Percentiles rank a stretch among this genome's conserved stretches.
These are phyloP conservation scores for Blastomyces silverae DNA, from an alignment of 2,329 filamentous ascomycete genomes.

Conservation along the genomic window DNA sequence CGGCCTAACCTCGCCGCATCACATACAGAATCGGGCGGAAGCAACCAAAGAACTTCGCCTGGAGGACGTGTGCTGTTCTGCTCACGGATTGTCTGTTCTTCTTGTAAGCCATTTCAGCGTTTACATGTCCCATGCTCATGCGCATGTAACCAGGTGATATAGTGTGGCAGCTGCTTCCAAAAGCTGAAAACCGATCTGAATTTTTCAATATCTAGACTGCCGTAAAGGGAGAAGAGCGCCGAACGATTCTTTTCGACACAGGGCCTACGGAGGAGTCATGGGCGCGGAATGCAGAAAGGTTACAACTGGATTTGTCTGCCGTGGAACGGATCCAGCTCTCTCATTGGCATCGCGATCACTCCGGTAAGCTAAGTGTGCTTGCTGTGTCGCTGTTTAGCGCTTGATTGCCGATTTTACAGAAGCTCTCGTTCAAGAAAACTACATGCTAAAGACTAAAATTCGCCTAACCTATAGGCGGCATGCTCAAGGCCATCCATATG, in stretches of 20 bases:
- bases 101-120: conserved; percentile 36
- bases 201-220: conserved; percentile 37
- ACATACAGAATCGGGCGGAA: conserved; percentile 36
- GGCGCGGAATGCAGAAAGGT: conserved; percentile 45
- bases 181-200: no score
- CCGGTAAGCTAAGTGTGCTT: conserved; percentile 35
- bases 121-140: no score
- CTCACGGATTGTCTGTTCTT: conserved; percentile 49
- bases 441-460: neutral
- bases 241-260: conserved; percentile 49
- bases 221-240: conserved; percentile 40
- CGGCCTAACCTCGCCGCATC: conserved; percentile 33
- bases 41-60: conserved; percentile 44
- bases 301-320: conserved; percentile 38
- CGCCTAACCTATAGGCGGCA: conserved; percentile 34
- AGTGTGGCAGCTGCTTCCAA: neutral
- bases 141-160: neutral
- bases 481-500: conserved; percentile 45
- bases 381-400: neutral
- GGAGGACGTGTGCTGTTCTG: conserved; percentile 48
- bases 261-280: conserved; percentile 49
- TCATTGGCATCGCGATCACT: conserved; percentile 53
- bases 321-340: conserved; percentile 48
- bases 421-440: neutral
- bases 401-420: neutral